Conservation (phyloP, 495 filamentous ascomycete species). For the Tuber microsphaerosporum region DNA sequence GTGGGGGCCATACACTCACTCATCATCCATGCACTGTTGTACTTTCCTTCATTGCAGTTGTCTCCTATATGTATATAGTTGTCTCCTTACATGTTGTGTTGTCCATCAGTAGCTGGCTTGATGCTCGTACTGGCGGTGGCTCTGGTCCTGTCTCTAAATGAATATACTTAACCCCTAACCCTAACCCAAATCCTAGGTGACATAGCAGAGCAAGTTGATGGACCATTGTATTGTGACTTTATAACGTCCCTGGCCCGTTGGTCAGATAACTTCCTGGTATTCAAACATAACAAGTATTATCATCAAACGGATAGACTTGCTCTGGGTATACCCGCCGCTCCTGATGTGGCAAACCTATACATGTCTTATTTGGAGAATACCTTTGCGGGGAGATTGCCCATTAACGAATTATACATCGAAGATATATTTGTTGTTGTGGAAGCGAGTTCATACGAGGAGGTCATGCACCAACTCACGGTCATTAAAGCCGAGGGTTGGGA, state of each 20-base stretch:
- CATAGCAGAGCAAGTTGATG: no score
- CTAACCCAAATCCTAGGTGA: neutral
- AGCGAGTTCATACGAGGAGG: neutral
- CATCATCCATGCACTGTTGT: no score
- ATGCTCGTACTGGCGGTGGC: no score
- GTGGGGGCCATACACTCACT: no score
- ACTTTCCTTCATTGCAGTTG: no score
- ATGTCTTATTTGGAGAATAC: neutral
- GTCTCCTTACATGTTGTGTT: no score
- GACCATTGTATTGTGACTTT: no score
- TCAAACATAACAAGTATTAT: neutral
- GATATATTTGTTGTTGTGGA: neutral
- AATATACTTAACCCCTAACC: no score
- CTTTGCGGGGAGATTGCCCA: neutral
- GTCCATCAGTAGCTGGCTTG: no score
- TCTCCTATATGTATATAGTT: no score
- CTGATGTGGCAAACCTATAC: constrained; percentile 2
- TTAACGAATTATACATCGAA: neutral
- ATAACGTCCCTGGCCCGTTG: no score
- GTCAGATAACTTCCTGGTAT: neutral
- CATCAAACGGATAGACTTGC: neutral
- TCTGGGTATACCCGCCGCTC: constrained; percentile 2
- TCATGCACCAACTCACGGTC: neutral
- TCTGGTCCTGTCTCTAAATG: no score
- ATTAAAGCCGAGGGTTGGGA: neutral